These are phyloP conservation scores for Tephrocybe sp. DNA, from an alignment of 768 basidiomycete species.

Conservation along the genomic window DNA sequence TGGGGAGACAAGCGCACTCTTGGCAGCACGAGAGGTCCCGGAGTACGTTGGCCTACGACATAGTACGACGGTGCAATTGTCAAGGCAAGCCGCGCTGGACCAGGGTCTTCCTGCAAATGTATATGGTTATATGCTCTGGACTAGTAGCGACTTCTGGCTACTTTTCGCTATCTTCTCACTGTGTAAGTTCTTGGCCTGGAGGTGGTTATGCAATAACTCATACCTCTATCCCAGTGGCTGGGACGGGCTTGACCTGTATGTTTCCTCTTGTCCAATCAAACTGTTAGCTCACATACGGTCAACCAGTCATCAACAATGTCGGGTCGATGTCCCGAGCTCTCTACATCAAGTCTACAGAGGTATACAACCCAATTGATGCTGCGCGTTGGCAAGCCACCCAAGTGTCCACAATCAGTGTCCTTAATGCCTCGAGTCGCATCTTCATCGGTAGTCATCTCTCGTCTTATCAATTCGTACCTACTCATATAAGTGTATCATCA, in stretches of 20 bases:
- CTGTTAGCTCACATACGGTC: slow-evolving; percentile 2
- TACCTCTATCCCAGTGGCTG: slow-evolving; percentile 47
- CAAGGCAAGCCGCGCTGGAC: slow-evolving; percentile 15
- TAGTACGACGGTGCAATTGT: slow-evolving; percentile 2
- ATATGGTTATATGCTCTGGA: slow-evolving; percentile 20
- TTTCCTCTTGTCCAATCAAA: background rate
- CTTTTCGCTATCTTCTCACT: slow-evolving; percentile 51
- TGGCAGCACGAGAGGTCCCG: background rate
- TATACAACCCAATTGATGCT: slow-evolving; percentile 68
- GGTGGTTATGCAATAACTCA: background rate
- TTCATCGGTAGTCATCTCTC: slow-evolving; percentile 60
- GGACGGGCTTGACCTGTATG: slow-evolving; percentile 77
- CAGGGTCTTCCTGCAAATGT: slow-evolving; percentile 21
- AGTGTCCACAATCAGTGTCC: slow-evolving; percentile 79
- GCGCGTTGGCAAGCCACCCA: slow-evolving; percentile 81
- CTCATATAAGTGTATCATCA: background rate
- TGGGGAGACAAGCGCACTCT: slow-evolving; percentile 1
- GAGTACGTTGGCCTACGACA: background rate
- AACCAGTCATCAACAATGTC: slow-evolving; percentile 77
- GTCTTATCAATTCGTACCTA: background rate
- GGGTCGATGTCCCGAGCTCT: slow-evolving; percentile 72
- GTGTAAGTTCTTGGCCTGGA: slow-evolving; percentile 42
- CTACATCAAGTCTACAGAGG: slow-evolving; percentile 56
- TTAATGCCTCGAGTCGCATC: slow-evolving; percentile 76
- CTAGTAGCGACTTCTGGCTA: slow-evolving; percentile 26